Percentiles rank a stretch among this genome's conserved stretches.
phyloP scores from a whole-genome alignment of 176 grass and related monocot species.

The Lolium rigidum region DNA sequence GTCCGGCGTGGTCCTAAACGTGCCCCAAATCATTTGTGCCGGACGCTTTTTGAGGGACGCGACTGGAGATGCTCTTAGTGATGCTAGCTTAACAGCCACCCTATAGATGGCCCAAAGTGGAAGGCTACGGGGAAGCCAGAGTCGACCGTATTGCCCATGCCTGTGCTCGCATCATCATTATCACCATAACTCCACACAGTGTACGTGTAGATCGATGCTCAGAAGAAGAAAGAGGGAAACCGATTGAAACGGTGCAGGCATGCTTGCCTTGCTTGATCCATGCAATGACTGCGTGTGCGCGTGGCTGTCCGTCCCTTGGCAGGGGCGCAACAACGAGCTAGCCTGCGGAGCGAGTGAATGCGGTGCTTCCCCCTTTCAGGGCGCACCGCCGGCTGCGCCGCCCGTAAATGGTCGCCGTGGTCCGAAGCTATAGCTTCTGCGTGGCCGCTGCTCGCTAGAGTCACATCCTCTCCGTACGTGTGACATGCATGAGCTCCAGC shows the following conservation, averaged over 20 bases:
- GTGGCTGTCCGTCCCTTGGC: not conserved
- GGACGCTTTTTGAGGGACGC: too few relatives aligned
- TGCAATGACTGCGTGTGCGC: too few relatives aligned
- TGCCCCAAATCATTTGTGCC: too few relatives aligned
- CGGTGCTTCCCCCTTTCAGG: not conserved
- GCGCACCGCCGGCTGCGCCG: not conserved
- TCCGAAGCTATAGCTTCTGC: too few relatives aligned
- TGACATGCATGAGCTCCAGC: too few relatives aligned
- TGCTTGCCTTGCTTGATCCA: not conserved
- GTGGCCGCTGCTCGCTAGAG: too few relatives aligned
- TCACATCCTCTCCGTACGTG: too few relatives aligned
- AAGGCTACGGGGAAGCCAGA: constrained; percentile 12
- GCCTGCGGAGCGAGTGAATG: not conserved
- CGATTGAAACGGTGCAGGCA: not conserved
- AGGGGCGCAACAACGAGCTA: not conserved
- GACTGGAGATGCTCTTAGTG: too few relatives aligned
- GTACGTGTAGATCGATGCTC: not conserved
- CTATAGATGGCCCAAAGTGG: not conserved
- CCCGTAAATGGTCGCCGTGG: not conserved
- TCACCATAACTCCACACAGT: not conserved
- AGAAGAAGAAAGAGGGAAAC: not conserved
- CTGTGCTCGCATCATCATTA: not conserved
- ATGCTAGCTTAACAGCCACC: not conserved
- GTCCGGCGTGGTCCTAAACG: too few relatives aligned
- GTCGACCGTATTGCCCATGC: not conserved